Percentiles rank a stretch among this genome's conserved stretches.
These are phyloP conservation scores for Conticribra weissflogii DNA, from an alignment of 108 stramenopile species.

Conservation along the genomic window DNA sequence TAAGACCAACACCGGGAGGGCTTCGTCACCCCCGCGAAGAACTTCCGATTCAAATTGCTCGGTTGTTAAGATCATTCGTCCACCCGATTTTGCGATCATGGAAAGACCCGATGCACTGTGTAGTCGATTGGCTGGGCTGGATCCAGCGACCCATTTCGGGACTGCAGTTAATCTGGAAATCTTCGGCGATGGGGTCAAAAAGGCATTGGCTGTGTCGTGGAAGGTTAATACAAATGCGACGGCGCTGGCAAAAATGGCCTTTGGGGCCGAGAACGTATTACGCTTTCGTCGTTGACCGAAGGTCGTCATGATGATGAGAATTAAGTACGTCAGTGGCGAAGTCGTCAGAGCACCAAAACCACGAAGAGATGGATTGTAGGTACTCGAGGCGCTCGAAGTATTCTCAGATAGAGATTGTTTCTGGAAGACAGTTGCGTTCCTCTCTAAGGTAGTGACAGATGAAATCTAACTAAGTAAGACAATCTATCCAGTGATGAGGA, in stretches of 20 bases:
- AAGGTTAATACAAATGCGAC: not conserved
- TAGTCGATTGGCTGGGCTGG: not conserved
- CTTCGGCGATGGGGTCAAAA: not conserved
- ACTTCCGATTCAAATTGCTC: slow-evolving; percentile 66
- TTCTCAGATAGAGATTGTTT: too few species aligned
- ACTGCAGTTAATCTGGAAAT: not conserved
- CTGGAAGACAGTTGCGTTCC: too few species aligned
- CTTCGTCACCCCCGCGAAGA: slow-evolving; percentile 22
- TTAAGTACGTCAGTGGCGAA: too few species aligned
- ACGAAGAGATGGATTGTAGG: not conserved
- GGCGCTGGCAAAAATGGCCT: not conserved
- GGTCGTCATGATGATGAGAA: not conserved
- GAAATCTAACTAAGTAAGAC: too few species aligned
- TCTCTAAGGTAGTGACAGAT: too few species aligned
- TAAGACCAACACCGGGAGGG: slow-evolving; percentile 66
- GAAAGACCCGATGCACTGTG: slow-evolving; percentile 10
- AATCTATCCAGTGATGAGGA: too few species aligned
- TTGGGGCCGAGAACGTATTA: not conserved
- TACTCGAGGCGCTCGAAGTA: too few species aligned
- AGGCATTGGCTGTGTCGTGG: not conserved
- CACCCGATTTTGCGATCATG: slow-evolving; percentile 79
- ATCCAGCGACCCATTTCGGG: not conserved
- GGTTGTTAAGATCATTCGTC: slow-evolving; percentile 59
- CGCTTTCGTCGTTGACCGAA: not conserved
- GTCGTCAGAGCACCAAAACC: too few species aligned